phyloP scores from a whole-genome alignment of 805 yeast species.

The Wickerhamomyces sydowiorum region DNA sequence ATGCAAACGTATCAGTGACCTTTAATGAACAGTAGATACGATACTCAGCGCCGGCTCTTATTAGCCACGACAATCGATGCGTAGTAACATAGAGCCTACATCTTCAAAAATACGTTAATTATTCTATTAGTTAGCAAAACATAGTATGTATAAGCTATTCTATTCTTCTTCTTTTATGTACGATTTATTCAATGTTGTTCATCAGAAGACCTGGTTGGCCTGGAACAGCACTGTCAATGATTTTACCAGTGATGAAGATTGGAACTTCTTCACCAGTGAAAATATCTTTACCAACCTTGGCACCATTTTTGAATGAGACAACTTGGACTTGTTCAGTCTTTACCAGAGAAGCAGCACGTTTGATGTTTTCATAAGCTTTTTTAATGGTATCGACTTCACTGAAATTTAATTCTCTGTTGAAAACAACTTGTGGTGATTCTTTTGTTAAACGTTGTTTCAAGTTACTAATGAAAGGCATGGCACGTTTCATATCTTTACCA shows the following conservation, averaged over 20 bases:
- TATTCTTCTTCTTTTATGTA: no score
- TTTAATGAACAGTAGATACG: no score
- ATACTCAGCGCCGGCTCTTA: no score
- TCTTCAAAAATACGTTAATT: no score
- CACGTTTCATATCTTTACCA: conserved; percentile 91
- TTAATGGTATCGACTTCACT: conserved; percentile 67
- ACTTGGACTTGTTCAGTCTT: conserved; percentile 53
- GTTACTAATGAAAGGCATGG: conserved; percentile 92
- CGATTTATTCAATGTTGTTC: conserved; percentile 40
- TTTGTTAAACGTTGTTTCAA: conserved; percentile 72
- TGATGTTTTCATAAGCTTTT: conserved; percentile 47
- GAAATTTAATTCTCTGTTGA: conserved; percentile 84
- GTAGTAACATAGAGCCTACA: no score
- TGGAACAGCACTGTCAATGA: conserved; percentile 80
- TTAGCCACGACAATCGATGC: no score
- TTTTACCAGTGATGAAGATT: conserved; percentile 56
- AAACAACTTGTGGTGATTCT: conserved; percentile 72
- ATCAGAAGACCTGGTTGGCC: conserved; percentile 88
- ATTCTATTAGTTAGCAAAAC: no score
- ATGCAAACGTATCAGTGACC: no score
- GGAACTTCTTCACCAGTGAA: conserved; percentile 65
- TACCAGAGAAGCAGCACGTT: conserved; percentile 58
- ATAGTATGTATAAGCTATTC: no score
- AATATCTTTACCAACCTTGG: conserved; percentile 56
- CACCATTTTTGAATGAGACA: conserved; percentile 59